Evolutionary conservation across 345 rosid species (phyloP).

Genomic region (Gossypium ekmanianum): DNA sequence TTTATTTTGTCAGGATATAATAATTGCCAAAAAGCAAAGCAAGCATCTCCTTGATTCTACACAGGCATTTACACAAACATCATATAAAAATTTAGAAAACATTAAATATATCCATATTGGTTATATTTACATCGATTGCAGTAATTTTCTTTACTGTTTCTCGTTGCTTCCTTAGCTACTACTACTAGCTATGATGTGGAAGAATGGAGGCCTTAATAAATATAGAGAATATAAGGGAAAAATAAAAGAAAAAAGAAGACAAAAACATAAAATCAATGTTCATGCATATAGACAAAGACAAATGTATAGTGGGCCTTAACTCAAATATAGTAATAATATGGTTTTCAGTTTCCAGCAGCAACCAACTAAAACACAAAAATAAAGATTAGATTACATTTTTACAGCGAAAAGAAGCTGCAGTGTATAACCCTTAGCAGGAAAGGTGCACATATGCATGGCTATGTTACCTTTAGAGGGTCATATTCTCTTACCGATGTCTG

Average conservation of each 20-base stretch:
- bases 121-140: background rate
- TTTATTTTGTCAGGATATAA: background rate
- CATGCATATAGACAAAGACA: background rate
- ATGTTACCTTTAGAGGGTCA: too few relatives aligned
- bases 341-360: background rate
- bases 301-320: background rate
- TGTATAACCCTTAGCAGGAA: too few relatives aligned
- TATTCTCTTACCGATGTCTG: too few relatives aligned
- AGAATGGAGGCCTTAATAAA: constrained; percentile 1
- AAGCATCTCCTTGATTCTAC: background rate
- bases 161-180: background rate
- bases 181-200: background rate
- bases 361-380: background rate
- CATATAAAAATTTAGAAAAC: background rate
- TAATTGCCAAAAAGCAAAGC: constrained; percentile 14
- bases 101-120: too few relatives aligned
- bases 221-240: background rate
- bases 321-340: background rate
- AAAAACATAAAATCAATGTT: background rate
- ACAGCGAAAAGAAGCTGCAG: background rate
- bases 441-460: too few relatives aligned
- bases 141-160: background rate
- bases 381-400: background rate
- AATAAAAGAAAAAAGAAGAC: background rate
- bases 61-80: background rate